phyloP scores from a whole-genome alignment of 164 flowering plant species.

The Piper betle region DNA sequence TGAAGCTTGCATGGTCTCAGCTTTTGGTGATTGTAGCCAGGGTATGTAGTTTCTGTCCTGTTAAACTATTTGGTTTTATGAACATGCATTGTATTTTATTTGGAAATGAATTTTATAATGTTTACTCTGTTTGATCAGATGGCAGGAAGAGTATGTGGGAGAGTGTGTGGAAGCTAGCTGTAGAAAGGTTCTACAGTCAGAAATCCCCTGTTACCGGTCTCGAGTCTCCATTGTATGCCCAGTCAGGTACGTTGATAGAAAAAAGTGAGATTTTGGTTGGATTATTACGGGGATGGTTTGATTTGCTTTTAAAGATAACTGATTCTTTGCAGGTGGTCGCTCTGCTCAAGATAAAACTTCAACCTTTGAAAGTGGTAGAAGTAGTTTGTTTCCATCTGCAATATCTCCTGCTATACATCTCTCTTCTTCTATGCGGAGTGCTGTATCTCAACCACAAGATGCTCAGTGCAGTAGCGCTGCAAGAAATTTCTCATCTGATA shows the following conservation, averaged over 20 bases:
- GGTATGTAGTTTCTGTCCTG: constrained; percentile 1
- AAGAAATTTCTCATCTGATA: constrained; percentile 40
- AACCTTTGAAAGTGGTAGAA: constrained; percentile 33
- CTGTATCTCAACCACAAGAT: constrained; percentile 17
- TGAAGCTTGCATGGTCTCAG: constrained; percentile 82
- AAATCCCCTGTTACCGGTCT: constrained; percentile 28
- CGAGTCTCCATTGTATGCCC: constrained; percentile 44
- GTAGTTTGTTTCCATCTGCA: constrained; percentile 21
- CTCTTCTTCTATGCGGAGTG: constrained; percentile 83
- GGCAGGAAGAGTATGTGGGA: constrained; percentile 83
- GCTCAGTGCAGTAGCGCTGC: constrained; percentile 28
- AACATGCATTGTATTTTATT: not conserved
- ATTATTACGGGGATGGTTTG: not conserved
- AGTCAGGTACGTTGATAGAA: constrained; percentile 31
- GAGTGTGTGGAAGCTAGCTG: constrained; percentile 49
- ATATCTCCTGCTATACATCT: constrained; percentile 38
- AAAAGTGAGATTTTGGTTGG: not conserved
- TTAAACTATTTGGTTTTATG: not conserved
- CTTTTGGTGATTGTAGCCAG: constrained; percentile 79
- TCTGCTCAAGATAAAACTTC: constrained; percentile 31
- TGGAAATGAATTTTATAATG: not conserved
- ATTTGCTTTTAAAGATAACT: not conserved
- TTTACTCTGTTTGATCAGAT: constrained; percentile 24
- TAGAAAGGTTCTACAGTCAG: constrained; percentile 47
- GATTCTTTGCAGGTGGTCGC: constrained; percentile 32